Conservation (phyloP, 139 green algal genomes). For the Chlorella sp. region DNA sequence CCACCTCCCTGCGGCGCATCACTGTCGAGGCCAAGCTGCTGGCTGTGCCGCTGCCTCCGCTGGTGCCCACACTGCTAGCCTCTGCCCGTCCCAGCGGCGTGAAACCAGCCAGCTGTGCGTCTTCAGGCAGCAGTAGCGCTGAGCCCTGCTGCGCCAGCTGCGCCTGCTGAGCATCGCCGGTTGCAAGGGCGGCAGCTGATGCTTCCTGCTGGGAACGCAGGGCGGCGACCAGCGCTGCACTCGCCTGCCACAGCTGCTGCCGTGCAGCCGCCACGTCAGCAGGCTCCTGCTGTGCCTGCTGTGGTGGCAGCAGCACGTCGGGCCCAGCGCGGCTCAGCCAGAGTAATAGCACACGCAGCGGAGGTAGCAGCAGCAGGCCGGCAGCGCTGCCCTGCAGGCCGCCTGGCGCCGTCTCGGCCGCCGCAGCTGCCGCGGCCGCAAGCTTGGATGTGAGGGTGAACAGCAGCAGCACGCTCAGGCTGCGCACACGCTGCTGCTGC, state of each 20-base stretch:
- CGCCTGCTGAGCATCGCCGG: neutral
- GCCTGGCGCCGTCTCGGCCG: neutral
- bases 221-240: neutral
- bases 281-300: neutral
- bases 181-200: neutral
- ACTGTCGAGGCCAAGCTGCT: neutral
- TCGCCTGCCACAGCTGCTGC: slow-evolving; percentile 9
- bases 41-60: neutral
- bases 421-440: neutral
- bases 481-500: slow-evolving; percentile 1
- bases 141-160: neutral
- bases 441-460: neutral
- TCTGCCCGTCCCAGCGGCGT: neutral
- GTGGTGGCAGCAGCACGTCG: neutral
- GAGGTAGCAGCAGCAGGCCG: slow-evolving; percentile 30
- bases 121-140: neutral
- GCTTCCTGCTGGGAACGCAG: neutral
- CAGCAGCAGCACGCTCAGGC: slow-evolving; percentile 3
- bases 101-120: slow-evolving; percentile 5
- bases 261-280: neutral
- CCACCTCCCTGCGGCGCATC: neutral
- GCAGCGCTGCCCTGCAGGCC: neutral
- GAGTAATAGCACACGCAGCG: slow-evolving; percentile 22
- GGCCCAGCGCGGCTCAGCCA: slow-evolving; percentile 1
- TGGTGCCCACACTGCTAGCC: neutral